Conservation (phyloP, 2,329 filamentous ascomycete genomes). For the Sporothrix pallida region DNA sequence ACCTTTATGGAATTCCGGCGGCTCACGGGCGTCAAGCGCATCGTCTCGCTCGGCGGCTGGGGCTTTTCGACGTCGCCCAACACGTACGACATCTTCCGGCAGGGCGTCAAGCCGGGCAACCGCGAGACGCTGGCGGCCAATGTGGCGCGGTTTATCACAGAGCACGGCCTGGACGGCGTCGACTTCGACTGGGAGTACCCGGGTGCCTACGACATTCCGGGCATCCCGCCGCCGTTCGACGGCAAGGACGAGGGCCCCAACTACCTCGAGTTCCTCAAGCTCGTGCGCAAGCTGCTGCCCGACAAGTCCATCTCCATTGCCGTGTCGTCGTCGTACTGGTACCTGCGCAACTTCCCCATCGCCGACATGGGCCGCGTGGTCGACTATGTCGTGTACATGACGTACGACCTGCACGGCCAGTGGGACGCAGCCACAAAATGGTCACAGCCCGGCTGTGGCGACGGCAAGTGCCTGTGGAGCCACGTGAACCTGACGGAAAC, state of each 20-base stretch:
- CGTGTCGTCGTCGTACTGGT: constrained; percentile 45
- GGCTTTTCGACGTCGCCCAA: constrained; percentile 47
- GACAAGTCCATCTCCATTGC: constrained; percentile 42
- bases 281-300: constrained; percentile 38
- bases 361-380: constrained; percentile 40
- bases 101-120: constrained; percentile 33
- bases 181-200: constrained; percentile 35
- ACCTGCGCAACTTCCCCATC: constrained; percentile 44
- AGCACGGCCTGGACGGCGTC: constrained; percentile 30
- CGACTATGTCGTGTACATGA: constrained; percentile 47
- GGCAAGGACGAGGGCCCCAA: constrained; percentile 42
- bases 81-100: constrained; percentile 48
- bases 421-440: constrained; percentile 45
- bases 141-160: constrained; percentile 2
- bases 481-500: constrained; percentile 50
- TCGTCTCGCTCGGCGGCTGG: constrained; percentile 55
- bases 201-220: constrained; percentile 39
- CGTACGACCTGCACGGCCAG: constrained; percentile 49
- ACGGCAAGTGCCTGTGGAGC: constrained; percentile 44
- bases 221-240: constrained; percentile 41
- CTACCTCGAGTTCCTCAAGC: constrained; percentile 45
- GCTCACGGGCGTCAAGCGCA: constrained; percentile 42
- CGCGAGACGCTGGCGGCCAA: constrained; percentile 27
- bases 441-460: constrained; percentile 40
- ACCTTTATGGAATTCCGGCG: constrained; percentile 28